These are phyloP conservation scores for Olyra latifolia DNA, from an alignment of 176 grass and related monocot genomes.

Conservation along the genomic window DNA sequence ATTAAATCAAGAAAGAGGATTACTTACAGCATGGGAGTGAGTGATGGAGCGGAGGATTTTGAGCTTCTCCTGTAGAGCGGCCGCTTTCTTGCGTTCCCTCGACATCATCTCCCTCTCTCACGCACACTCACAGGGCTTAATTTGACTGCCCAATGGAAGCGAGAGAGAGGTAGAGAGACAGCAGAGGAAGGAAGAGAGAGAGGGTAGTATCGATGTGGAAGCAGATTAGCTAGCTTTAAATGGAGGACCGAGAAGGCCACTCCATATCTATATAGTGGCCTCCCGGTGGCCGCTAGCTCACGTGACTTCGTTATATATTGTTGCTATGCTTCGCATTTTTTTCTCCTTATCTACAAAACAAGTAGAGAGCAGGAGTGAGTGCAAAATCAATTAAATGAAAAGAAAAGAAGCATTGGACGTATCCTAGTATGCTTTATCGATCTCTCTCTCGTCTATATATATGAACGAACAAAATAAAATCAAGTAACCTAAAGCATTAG, in stretches of 20 bases:
- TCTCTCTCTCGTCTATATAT: neutral
- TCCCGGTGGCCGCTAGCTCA: conserved; percentile 35
- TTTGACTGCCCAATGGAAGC: conserved; percentile 21
- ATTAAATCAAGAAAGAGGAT: neutral
- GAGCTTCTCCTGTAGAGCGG: conserved; percentile 88
- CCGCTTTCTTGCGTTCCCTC: conserved; percentile 74
- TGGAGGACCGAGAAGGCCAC: conserved; percentile 41
- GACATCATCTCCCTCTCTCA: conserved; percentile 59
- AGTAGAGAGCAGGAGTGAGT: neutral
- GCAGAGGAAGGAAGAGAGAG: neutral
- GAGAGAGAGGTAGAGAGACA: neutral
- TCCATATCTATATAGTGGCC: conserved; percentile 45
- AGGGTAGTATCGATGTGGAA: neutral
- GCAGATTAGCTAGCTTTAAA: conserved; percentile 37
- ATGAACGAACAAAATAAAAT: conserved; percentile 4
- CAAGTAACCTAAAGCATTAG: neutral
- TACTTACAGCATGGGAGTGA: conserved; percentile 87
- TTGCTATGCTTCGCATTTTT: conserved; percentile 23
- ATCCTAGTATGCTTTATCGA: neutral
- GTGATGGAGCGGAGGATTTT: conserved; percentile 93
- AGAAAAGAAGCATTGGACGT: neutral
- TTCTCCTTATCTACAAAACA: neutral
- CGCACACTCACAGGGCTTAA: neutral
- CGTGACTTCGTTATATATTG: conserved; percentile 40
- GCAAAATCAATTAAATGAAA: neutral